Percentiles rank a stretch among this genome's conserved stretches.
Evolutionary conservation across 2,329 filamentous ascomycete species (phyloP).

Genomic region (Neopestalotiopsis sp.): DNA sequence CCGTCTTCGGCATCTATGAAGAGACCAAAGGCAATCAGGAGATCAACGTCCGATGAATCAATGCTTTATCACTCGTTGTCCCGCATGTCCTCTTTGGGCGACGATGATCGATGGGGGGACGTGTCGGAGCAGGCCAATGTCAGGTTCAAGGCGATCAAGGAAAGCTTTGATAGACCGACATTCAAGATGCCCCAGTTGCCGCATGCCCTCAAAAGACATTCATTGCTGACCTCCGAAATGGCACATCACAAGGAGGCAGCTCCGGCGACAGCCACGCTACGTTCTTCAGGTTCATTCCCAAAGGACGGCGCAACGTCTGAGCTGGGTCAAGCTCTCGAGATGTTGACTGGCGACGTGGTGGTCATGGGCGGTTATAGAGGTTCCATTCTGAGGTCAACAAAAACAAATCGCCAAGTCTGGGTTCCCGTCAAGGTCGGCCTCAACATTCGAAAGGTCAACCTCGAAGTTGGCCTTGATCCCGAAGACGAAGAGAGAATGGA

Average conservation of each 20-base stretch:
- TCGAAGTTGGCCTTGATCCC: constrained; percentile 81
- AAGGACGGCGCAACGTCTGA: constrained; percentile 38
- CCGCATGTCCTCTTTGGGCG: constrained; percentile 80
- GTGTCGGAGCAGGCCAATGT: constrained; percentile 87
- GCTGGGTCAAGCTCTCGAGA: constrained; percentile 64
- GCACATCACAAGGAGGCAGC: constrained; percentile 25
- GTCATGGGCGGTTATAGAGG: constrained; percentile 90
- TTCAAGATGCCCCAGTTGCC: constrained; percentile 73
- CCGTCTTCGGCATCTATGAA: constrained; percentile 30
- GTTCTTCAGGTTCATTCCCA: constrained; percentile 20
- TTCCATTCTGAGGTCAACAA: constrained; percentile 84
- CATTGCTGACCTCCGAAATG: constrained; percentile 28
- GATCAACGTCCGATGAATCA: constrained; percentile 78
- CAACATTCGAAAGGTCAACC: constrained; percentile 87
- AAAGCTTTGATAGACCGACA: constrained; percentile 81
- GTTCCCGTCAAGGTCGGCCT: constrained; percentile 91
- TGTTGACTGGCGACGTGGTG: constrained; percentile 83
- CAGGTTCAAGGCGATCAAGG: constrained; percentile 86
- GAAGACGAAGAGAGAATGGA: constrained; percentile 86
- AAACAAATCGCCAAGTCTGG: constrained; percentile 87
- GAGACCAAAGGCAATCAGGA: constrained; percentile 50
- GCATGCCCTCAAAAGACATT: constrained; percentile 45
- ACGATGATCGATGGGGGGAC: constrained; percentile 80
- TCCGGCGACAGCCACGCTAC: constrained; percentile 21
- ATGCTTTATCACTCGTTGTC: constrained; percentile 78